A percentile compares a stretch with the other conserved stretches of the same genome.
Evolutionary conservation across 768 basidiomycete genomes (phyloP).

Genomic region (Heimioporus sp.): DNA sequence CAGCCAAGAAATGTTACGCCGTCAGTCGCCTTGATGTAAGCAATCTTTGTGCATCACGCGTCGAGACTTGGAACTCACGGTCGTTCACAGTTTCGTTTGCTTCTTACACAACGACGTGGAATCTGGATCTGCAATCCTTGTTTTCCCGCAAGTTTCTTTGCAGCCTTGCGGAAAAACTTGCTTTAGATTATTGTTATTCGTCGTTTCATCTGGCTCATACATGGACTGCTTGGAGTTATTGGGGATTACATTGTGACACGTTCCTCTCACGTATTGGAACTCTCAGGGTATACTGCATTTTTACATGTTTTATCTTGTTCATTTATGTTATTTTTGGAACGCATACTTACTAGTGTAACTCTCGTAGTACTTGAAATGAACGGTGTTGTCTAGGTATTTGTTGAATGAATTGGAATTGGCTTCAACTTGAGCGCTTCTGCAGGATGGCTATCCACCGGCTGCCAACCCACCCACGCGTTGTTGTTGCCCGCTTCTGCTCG

Average conservation of each 20-base stretch:
- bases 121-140: not conserved
- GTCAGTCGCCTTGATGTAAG: constrained; percentile 26
- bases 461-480: no score
- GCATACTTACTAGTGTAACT: constrained; percentile 29
- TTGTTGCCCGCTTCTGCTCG: no score
- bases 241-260: constrained; percentile 20
- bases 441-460: no score
- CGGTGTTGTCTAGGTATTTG: constrained; percentile 4
- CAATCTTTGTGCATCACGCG: not conserved
- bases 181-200: constrained; percentile 33
- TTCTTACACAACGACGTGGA: not conserved
- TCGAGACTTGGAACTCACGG: not conserved
- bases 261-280: constrained; percentile 31
- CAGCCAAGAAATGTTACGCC: constrained; percentile 37
- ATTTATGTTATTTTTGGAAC: constrained; percentile 38
- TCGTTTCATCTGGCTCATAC: constrained; percentile 17
- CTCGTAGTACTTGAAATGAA: constrained; percentile 17
- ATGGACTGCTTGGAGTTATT: constrained; percentile 33
- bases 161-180: constrained; percentile 21
- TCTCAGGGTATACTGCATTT: constrained; percentile 33
- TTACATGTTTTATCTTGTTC: constrained; percentile 37
- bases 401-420: constrained; percentile 9
- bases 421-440: no score
- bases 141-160: constrained; percentile 8
- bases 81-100: not conserved